Evolutionary conservation across 352 stramenopile species (phyloP), one percentile per base, ranked within the genome.

Genomic region (Aphanomyces invadans): DNA sequence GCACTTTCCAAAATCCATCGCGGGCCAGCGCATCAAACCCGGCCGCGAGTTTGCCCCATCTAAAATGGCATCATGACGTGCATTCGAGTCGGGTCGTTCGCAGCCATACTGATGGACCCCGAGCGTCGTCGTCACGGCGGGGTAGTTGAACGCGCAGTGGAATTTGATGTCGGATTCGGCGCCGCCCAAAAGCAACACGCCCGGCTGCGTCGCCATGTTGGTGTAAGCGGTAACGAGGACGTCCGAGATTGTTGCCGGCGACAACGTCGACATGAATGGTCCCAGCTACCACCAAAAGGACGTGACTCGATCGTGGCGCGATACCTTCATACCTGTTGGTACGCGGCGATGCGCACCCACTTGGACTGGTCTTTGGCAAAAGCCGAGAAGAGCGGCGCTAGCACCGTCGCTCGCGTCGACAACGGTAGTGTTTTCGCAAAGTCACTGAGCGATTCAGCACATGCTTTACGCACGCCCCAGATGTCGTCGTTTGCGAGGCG

Each of bases 321-420:
- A n/a, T n/a, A n/a, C n/a, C n/a, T n/a, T n/a, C n/a, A 32, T 70
- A 95, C 65, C 73, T 89, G 96, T 73, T 98, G 94, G 72, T 97
- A 97, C 69, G 95, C 95, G 1, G 92, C 91, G 72, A 97, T 90
- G 44, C 92, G 83, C 0, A 98, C 94, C 81, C 95, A 97, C 51
- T 95, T 90, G 39, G 94, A 97, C 12, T 75, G 73, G 77, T 98
- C 95, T 23, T 73, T 73, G 9, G 97, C 74, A 65, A 98, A 94
- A 29, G 71, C 80, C 39, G 94, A 80, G 62, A 95, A 93, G 65
- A 98, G 79, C 11, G 89, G 90, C 66, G 96, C 84, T n/a, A 98
- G 71, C 31, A 87, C 71, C 25, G 81, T 72, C 0, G 90, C 83
- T 29, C 95, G 79, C 38, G 92, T 79, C 2, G 78, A 62, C 0